Evolutionary conservation across 164 flowering plant species (phyloP).

Genomic region (Dillenia turbinata): DNA sequence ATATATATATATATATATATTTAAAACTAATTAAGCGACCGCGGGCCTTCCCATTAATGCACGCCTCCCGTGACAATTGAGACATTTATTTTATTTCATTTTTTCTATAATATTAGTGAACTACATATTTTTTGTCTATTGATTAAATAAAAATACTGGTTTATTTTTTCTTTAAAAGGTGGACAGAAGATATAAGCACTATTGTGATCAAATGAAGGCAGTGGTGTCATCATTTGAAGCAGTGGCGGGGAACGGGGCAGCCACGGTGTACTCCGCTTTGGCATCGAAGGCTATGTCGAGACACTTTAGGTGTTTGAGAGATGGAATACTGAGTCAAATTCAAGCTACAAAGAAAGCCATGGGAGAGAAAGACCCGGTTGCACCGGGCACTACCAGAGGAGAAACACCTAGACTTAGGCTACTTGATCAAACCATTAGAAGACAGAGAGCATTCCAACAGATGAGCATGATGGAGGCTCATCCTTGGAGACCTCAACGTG

Average conservation of each 20-base stretch:
- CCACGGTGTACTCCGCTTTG: conserved; percentile 56
- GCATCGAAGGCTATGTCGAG: conserved; percentile 90
- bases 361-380: conserved; percentile 70
- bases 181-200: conserved; percentile 86
- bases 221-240: conserved; percentile 79
- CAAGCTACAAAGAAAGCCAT: conserved; percentile 64
- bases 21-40: conserved; percentile 45
- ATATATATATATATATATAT: too few species aligned
- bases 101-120: background rate
- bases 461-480: conserved; percentile 80
- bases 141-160: background rate
- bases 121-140: background rate
- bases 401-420: conserved; percentile 78
- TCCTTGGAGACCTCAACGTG: conserved; percentile 98
- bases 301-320: conserved; percentile 81
- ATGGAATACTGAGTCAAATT: conserved; percentile 72
- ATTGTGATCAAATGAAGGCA: conserved; percentile 81
- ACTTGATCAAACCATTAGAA: conserved; percentile 73
- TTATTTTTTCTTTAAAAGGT: conserved; percentile 37
- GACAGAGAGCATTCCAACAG: conserved; percentile 77
- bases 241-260: conserved; percentile 73
- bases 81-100: conserved; percentile 26
- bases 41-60: conserved; percentile 48
- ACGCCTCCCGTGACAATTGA: conserved; percentile 29
- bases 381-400: conserved; percentile 64